A percentile compares a stretch with the other conserved stretches of the same genome.
These are phyloP conservation scores for Herpetomonas samuelpessoai DNA, from an alignment of 208 protist species.

Conservation along the genomic window DNA sequence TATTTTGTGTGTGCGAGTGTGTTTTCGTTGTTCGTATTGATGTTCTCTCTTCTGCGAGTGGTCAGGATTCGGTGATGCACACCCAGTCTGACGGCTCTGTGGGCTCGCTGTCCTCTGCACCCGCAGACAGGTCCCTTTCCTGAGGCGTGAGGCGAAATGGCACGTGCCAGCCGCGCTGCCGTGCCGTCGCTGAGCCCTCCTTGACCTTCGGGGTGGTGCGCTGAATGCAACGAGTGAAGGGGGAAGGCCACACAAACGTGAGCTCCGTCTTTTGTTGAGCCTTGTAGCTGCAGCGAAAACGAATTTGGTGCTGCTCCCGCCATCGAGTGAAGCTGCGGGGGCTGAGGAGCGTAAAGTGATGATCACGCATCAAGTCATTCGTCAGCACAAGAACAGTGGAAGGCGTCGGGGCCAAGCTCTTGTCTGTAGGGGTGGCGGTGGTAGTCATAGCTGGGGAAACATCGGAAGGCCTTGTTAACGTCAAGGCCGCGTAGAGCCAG, in stretches of 20 bases:
- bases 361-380: conserved; percentile 84
- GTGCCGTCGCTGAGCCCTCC: too few species aligned
- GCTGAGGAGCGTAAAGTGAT: conserved; percentile 76
- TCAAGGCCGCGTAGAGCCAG: conserved; percentile 72
- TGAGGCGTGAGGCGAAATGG: too few species aligned
- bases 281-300: conserved; percentile 50
- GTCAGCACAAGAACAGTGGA: conserved; percentile 51
- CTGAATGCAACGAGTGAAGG: conserved; percentile 58
- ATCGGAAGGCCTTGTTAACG: conserved; percentile 43
- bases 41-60: too few species aligned
- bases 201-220: too few species aligned
- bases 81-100: too few species aligned
- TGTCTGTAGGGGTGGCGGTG: not conserved
- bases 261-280: conserved; percentile 30
- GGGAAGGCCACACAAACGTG: conserved; percentile 37
- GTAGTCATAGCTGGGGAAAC: not conserved
- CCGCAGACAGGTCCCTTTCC: too few species aligned
- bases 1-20: too few species aligned
- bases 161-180: too few species aligned
- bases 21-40: too few species aligned
- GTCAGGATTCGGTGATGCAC: too few species aligned
- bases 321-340: conserved; percentile 68
- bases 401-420: not conserved
- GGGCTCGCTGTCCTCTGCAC: too few species aligned
- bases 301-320: conserved; percentile 64